Percentiles rank a stretch among this genome's conserved stretches.
These are phyloP conservation scores for Citrullus mucosospermus DNA, from an alignment of 306 rosid species.

Conservation along the genomic window DNA sequence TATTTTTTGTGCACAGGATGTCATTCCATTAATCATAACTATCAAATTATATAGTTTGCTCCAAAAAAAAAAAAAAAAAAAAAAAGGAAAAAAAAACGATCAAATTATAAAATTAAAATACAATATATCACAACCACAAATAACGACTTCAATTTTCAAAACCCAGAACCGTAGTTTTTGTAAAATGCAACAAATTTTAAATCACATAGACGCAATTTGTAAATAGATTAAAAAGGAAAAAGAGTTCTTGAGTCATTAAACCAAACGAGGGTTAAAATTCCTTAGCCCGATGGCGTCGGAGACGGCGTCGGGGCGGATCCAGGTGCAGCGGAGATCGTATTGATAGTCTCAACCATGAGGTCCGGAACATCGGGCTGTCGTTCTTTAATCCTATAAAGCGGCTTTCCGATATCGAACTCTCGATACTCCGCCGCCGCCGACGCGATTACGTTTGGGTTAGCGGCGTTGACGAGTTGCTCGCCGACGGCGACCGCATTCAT, in stretches of 20 bases:
- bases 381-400: conserved; percentile 17
- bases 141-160: neutral
- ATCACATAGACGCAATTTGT: neutral
- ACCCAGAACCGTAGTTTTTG: too few species aligned
- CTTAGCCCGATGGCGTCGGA: neutral
- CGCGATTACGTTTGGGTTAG: neutral
- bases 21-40: too few species aligned
- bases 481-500: neutral
- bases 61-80: too few species aligned
- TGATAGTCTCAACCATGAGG: neutral
- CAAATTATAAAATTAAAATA: too few species aligned
- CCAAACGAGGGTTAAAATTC: neutral
- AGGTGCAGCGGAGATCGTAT: neutral
- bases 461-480: neutral
- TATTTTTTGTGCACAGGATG: too few species aligned
- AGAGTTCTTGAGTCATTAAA: too few species aligned
- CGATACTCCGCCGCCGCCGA: neutral
- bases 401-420: conserved; percentile 6
- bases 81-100: too few species aligned
- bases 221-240: too few species aligned
- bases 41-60: too few species aligned
- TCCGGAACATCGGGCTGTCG: conserved; percentile 12
- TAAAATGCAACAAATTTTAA: neutral
- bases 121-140: neutral
- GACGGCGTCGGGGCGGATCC: neutral